Evolutionary conservation across 108 stramenopile genomes (phyloP), one percentile per base, ranked within the genome.

Genomic region (Fragilaria radians): DNA sequence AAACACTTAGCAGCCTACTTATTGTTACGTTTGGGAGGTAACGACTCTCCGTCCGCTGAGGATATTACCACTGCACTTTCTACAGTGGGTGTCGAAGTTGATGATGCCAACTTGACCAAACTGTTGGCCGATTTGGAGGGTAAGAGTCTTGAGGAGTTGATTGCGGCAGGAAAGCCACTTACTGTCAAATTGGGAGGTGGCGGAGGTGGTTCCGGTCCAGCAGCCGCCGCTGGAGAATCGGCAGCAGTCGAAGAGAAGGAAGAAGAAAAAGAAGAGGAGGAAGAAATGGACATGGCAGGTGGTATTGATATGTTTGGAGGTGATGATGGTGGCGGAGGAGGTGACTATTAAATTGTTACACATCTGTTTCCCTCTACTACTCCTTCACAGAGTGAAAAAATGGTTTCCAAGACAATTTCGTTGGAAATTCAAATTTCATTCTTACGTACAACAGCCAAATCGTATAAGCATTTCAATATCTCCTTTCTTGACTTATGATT

Each of bases 1-100:
- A 96, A 95, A 82, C 88, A 98, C 72, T 68, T 99, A 62, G 93
- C 96, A 34, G 88, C 80, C 30, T 99, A 99, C 81, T 78, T 99
- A 42, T 71, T 99, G 71, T 78, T 96, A 42, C 78, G 86, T 33
- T 80, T 99, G 57, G 98, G 96, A 57, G 97, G 98, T 50, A 95
- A 96, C 67, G 93, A 78, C 55, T 61, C 65, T 57, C 98, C 98
- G 48, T 67, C 96, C 50, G 91, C 89, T 49, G 96, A 89, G 49
- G 96, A 96, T 77, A 89, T 99, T 71, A 89, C 81, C 48, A 78
- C 59, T 61, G 91, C 95, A 5, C 77, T 97, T 30, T 58, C 86
- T 47, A 58, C 89, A 47, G 94, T 94, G 46, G 96, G 98, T 54
- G 71, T 96, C 32, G 96, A 96, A 74, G 73, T 65, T 26, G 96